Conservation (phyloP, 306 rosid genomes). For the Quercus berberidifolia region DNA sequence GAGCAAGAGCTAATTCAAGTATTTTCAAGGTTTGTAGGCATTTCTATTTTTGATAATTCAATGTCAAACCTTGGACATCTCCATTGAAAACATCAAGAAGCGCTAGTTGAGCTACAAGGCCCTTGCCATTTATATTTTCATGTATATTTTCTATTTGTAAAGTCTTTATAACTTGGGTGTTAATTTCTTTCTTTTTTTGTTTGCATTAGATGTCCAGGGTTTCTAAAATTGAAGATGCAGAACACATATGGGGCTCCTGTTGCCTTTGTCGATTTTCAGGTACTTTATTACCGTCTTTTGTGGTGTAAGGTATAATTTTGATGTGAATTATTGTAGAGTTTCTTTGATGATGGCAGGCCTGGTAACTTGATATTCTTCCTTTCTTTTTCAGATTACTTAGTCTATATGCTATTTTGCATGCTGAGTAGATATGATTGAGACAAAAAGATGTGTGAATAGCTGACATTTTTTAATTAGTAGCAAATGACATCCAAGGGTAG, state of each 20-base stretch:
- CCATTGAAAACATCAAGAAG: no score
- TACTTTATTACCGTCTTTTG: conserved; percentile 14
- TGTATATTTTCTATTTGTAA: conserved; percentile 6
- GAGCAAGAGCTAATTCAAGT: conserved; percentile 78
- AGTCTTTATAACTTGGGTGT: neutral
- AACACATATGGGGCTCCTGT: conserved; percentile 92
- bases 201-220: conserved; percentile 73
- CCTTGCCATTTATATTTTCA: neutral
- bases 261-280: conserved; percentile 97
- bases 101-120: no score
- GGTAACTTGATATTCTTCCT: neutral
- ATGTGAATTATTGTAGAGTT: neutral
- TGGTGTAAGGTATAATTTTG: neutral
- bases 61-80: no score
- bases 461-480: neutral
- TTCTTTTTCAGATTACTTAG: neutral
- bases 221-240: conserved; percentile 89
- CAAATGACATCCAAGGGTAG: neutral
- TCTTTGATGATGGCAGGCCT: neutral
- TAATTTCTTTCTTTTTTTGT: neutral
- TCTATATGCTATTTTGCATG: neutral
- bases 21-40: conserved; percentile 66
- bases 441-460: neutral
- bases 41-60: neutral
- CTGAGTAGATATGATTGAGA: neutral